Evolutionary conservation across 345 rosid species (phyloP), one percentile per base, ranked within the genome.

Genomic region (Trapa incisa): DNA sequence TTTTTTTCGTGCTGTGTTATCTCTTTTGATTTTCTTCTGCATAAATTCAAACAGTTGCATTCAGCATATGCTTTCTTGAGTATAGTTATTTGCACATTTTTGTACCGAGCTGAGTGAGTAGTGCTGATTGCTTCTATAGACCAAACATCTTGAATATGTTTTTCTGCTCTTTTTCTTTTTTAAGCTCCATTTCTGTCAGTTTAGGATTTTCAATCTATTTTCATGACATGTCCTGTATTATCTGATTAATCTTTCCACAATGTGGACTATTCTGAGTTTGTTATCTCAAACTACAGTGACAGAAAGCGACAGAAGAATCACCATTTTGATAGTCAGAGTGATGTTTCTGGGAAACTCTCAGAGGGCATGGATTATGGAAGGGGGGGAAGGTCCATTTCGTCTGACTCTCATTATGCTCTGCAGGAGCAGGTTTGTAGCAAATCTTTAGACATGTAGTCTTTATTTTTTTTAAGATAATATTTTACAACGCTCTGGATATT

Each of bases 381-480:
- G 29, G 0, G 29, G 29, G 29, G 84, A 70, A 77, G 87, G 74
- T 73, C 73, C 35, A 64, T 72, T 57, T 73, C 76, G 35, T 71
- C 74, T 71, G 78, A 80, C 68, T 78, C 87, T 73, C 83, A 79
- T 73, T 58, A 58, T 74, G 61, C 29, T 22, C 29, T 76, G 70
- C 78, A 73, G 75, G 91, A 85, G 68, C 87, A 89, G 97, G 99
- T 91, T 75, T 61, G 79, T 2, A 58, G 37, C 12, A 58, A 32
- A 58, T 11, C 45, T 50, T 39, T 70, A 67, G 33, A 45, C 61
- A 53, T 68, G 17, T 65, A 38, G n/a, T 39, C 29, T 22, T 22
- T 22, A 22, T 22, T 22, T 22, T 22, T 22, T 22, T 22, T 0
- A 22, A 22, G 29, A 22, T 22, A 22, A 22, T 45, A 57, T 47